Base-by-base conservation (phyloP, 1,284 basidiomycete species). In the Puccinia triticina region DNA sequence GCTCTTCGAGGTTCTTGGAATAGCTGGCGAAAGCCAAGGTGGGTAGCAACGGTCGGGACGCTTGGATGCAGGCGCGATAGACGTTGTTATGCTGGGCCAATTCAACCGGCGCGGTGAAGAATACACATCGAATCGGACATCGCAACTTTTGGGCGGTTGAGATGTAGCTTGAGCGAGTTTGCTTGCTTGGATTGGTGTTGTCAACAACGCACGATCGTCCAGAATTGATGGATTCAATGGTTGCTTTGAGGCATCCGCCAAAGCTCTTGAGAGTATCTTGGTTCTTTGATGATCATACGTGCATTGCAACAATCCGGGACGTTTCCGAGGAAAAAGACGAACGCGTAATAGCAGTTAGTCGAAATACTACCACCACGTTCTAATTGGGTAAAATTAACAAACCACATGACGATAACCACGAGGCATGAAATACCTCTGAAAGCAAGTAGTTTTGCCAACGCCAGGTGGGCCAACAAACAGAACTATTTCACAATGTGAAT, bases 71-170 rank as follows among this genome's bases (percentile, higher is more conserved):
- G 7, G 75, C 61, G 43, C 94, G 91, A 86, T 95, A 96, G 2
- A 94, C 87, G 85, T 95, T 95, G 86, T 96, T 96, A 86, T 96
- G 95, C 91, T 92, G 93, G 2, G 93, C 93, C 2, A 96, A 89
- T 74, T 94, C 92, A 34, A 90, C 85, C 0, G 92, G 90, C 59
- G 91, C 91, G 14, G 90, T 88, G 84, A 96, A 96, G 43, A 89
- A 84, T 86, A 95, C 91, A 85, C 93, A 76, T 26, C 77, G 81
- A 61, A 78, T 64, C 16, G 8, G 23, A 75, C 66, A 76, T 23
- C 46, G n/a, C 11, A 81, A 53, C 29, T 77, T 34, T 50, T 32
- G 77, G 16, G 55, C 23, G 16, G 79, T 83, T 87, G 40, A 82
- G 92, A 92, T 93, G 89, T 14, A 91, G 88, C 1, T 90, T 89